Evolutionary conservation across 2,329 filamentous ascomycete species (phyloP), one percentile per base, ranked within the genome.

Genomic region (Emericellopsis cladophorae): DNA sequence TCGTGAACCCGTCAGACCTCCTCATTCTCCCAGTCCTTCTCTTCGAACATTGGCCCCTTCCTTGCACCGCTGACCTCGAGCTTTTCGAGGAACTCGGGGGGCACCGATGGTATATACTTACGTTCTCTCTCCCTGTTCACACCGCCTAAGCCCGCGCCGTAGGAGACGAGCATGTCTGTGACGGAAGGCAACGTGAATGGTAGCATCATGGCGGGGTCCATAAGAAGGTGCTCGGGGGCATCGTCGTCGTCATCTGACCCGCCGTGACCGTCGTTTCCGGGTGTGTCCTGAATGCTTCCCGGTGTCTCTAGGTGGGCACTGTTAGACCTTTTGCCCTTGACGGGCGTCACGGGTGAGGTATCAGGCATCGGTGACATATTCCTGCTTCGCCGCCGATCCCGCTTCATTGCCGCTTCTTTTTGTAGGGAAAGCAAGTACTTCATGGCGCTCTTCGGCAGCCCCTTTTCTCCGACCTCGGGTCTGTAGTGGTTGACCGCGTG

Each of bases 161-260:
- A 98, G 49, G 81, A 90, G 37, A 98, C 78, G 37, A 96, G 72
- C 92, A 98, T 98, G 59, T 98, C 92, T 22, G 89, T 96, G 43
- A 87, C 92, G 2, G 90, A 95, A 2, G 92, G 92, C 23, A 98
- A 68, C n/a, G 84, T 83, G 57, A 98, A 98, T 0, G 92, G 92
- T 22, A 98, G 72, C 74, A 95, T 94, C 44, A 95, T 68, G 3
- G 89, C 84, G 4, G 90, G 87, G 54, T 96, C 89, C 40, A 96
- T 64, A 35, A 95, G 76, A 31, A 95, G 69, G 44, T 84, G 74
- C 49, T 85, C 77, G 0, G 83, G 82, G 12, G 79, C 68, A 45
- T 85, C 80, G 36, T 83, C 78, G 15, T 81, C 77, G 9, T 81
- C 76, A 14, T 81, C 77, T 2, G 58, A 62, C 24, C 51, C 54